Evolutionary conservation across 257 asterid genomes (phyloP).

Genomic region (Solanum chilense): DNA sequence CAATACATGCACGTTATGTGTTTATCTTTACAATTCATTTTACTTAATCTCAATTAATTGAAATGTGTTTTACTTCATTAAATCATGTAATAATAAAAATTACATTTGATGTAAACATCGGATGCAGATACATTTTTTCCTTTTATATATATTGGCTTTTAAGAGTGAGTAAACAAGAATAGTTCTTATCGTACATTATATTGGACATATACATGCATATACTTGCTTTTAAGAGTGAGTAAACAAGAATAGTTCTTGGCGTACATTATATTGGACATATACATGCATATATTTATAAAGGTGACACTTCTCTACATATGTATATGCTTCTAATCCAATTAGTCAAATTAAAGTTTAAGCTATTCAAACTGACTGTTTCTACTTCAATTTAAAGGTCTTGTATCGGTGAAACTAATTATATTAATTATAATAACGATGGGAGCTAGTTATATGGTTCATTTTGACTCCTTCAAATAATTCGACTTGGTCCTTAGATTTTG

Average conservation of each 20-base stretch:
- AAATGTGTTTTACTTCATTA: no score
- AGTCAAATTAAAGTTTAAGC: neutral
- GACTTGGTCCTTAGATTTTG: neutral
- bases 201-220: neutral
- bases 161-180: neutral
- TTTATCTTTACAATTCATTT: no score
- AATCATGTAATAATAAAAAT: no score
- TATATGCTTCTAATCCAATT: neutral
- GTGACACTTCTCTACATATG: neutral
- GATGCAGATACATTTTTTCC: no score
- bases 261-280: neutral
- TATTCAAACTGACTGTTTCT: neutral
- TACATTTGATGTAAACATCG: no score
- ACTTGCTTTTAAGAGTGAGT: neutral
- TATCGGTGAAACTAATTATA: neutral
- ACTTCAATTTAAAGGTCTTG: neutral
- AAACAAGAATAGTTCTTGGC: neutral
- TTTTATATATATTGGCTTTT: no score
- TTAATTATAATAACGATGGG: neutral
- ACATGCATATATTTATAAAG: neutral
- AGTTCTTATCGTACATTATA: neutral
- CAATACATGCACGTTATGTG: accelerated
- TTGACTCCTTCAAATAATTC: neutral
- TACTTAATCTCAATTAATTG: no score
- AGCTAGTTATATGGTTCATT: neutral